Percentiles rank a stretch among this genome's conserved stretches.
These are phyloP conservation scores for Suhomyces wounanorum DNA, from an alignment of 1,139 yeast species.

Conservation along the genomic window DNA sequence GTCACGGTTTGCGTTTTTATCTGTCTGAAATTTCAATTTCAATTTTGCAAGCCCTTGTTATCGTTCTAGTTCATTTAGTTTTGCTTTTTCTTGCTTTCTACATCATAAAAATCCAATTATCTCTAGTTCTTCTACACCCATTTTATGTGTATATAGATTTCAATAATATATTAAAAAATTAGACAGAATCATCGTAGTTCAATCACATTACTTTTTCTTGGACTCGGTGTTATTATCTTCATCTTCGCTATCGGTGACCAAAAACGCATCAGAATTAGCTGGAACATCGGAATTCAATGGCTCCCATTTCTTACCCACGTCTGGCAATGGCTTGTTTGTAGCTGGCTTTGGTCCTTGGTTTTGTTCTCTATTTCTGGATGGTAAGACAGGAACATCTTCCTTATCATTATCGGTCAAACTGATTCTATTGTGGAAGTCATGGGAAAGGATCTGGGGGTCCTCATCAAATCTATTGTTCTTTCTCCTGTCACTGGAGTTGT, in stretches of 20 bases:
- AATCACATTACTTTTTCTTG: constrained; percentile 7
- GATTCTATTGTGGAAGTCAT: constrained; percentile 59
- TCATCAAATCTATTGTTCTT: constrained; percentile 50
- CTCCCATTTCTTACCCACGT: constrained; percentile 53
- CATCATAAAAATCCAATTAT: constrained; percentile 4
- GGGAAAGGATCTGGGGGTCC: constrained; percentile 53
- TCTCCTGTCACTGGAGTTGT: constrained; percentile 28
- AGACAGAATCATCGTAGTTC: constrained; percentile 1
- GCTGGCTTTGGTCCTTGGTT: constrained; percentile 2
- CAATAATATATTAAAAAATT: constrained; percentile 3
- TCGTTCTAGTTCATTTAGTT: constrained; percentile 7
- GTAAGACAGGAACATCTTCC: constrained; percentile 47
- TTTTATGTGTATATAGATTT: constrained; percentile 13
- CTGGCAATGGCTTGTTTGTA: constrained; percentile 4
- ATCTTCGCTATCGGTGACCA: constrained; percentile 79
- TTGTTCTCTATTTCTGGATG: constrained; percentile 18
- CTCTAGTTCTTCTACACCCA: constrained; percentile 12
- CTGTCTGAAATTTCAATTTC: not conserved
- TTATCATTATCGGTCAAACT: constrained; percentile 49
- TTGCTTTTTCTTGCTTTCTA: constrained; percentile 7
- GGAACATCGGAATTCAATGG: constrained; percentile 60
- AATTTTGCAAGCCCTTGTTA: constrained; percentile 1
- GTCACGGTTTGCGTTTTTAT: not conserved
- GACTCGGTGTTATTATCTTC: constrained; percentile 41
- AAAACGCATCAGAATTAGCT: constrained; percentile 68